Conservation (phyloP, 2,329 filamentous ascomycete species). For the Xylariaceae sp. region DNA sequence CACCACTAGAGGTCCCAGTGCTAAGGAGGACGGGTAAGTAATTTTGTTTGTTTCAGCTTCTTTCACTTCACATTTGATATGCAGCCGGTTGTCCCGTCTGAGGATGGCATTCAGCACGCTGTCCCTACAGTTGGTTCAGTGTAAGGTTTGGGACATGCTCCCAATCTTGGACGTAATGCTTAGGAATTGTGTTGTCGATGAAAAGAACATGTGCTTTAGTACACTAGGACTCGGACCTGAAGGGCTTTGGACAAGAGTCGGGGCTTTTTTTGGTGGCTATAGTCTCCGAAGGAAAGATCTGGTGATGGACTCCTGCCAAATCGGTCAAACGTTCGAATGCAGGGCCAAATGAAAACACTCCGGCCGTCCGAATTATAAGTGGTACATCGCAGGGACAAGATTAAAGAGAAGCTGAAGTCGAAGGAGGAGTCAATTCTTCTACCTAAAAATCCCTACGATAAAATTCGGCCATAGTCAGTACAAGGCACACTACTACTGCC, state of each 20-base stretch:
- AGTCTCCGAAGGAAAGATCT: constrained; percentile 29
- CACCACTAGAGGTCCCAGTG: constrained; percentile 60
- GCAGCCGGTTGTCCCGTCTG: constrained; percentile 12
- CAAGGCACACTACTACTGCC: constrained; percentile 40
- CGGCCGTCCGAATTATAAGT: constrained; percentile 27
- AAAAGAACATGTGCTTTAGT: constrained; percentile 26
- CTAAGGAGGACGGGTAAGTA: constrained; percentile 93
- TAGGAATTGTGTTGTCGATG: constrained; percentile 14
- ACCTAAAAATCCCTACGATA: constrained; percentile 34
- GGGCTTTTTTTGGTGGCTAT: constrained; percentile 27
- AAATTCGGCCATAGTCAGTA: constrained; percentile 41
- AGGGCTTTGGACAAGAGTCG: constrained; percentile 28
- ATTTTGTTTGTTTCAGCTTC: constrained; percentile 27
- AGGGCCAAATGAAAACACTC: constrained; percentile 28
- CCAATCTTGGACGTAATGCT: constrained; percentile 8
- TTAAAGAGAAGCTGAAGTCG: constrained; percentile 22
- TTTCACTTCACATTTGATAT: constrained; percentile 5
- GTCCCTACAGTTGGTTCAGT: constrained; percentile 11
- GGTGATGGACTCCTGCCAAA: constrained; percentile 29
- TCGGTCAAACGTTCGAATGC: constrained; percentile 31
- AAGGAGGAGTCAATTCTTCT: constrained; percentile 31
- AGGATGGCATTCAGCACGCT: constrained; percentile 20
- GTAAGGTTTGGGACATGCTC: constrained; percentile 1
- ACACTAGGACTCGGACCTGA: constrained; percentile 21
- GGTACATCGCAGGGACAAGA: constrained; percentile 30